Base-by-base conservation (phyloP, 1,139 yeast genomes). In the Nakaseomyces bracarensis region DNA sequence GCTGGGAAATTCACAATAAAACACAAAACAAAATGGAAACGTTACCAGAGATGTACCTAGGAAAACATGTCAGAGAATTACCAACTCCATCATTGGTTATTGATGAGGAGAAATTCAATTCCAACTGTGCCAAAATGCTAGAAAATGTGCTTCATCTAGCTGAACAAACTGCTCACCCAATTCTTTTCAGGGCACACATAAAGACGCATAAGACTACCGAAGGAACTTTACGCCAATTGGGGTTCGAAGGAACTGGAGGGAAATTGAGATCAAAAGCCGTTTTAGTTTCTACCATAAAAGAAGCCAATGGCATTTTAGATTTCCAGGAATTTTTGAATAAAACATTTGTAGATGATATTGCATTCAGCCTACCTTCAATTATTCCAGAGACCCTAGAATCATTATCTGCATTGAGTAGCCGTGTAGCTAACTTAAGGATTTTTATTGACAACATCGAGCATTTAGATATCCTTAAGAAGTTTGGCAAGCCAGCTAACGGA, bases 231-330 rank as follows among this genome's bases (percentile, higher is more conserved):
- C 55, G 65, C 34, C 76, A 72, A 50, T 50, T 75, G 42, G 75
- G 74, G 0, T 60, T 69, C 61, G 55, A 61, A 48, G 41, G 75
- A 56, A 57, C 74, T 65, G 31, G 60, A 55, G 15, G 49, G 34
- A 50, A 60, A 56, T 63, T 3, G 54, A 59, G 58, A 25, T 66
- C 74, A 11, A 68, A 67, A 44, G 65, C 70, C 36, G 70, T 82
- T 16, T 77, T 83, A n/a, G 85, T 82, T 0, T 80, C 89, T 1
- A 83, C 93, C 1, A 54, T 81, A 39, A 67, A 67, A 46, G 94
- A 83, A 61, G 83, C 83, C 0, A 73, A 80, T 72, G 68, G 71
- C 5, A 52, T 79, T 41, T 65, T 73, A 3, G 65, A 72, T 30
- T 69, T 72, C 15, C 63, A 66, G 43, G 54, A 55, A n/a, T 36